Percentiles rank a stretch among this genome's conserved stretches.
These are phyloP conservation scores for Flaveria ramosissima DNA, from an alignment of 129 eudicot species.

Conservation along the genomic window DNA sequence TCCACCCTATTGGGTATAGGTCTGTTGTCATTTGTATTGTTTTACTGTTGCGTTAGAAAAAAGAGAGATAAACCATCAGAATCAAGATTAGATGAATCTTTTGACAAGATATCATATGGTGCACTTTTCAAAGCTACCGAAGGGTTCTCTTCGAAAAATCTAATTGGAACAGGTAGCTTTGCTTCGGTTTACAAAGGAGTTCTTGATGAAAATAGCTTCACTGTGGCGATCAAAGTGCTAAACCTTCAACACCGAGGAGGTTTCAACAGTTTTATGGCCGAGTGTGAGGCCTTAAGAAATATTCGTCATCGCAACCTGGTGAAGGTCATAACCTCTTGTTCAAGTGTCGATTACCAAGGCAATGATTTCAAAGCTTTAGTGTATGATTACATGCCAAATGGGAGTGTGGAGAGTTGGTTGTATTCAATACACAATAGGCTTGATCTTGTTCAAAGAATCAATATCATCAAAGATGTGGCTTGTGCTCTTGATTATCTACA, in stretches of 20 bases:
- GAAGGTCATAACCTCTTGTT: slow-evolving; percentile 35
- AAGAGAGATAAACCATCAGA: slow-evolving; percentile 18
- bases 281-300: slow-evolving; percentile 12
- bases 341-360: slow-evolving; percentile 38
- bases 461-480: slow-evolving; percentile 36
- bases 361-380: slow-evolving; percentile 32
- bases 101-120: slow-evolving; percentile 34
- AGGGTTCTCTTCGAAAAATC: slow-evolving; percentile 34
- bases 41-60: background rate
- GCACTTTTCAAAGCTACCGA: slow-evolving; percentile 32
- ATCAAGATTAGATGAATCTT: background rate
- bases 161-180: slow-evolving; percentile 39
- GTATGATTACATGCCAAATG: slow-evolving; percentile 34
- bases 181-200: slow-evolving; percentile 37
- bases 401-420: slow-evolving; percentile 38
- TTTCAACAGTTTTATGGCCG: slow-evolving; percentile 35
- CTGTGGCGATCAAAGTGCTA: slow-evolving; percentile 34
- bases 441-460: slow-evolving; percentile 27
- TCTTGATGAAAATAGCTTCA: slow-evolving; percentile 22
- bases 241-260: slow-evolving; percentile 32
- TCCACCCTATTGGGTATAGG: slow-evolving; percentile 1
- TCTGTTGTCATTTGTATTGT: background rate
- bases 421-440: background rate
- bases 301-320: slow-evolving; percentile 40
- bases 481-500: slow-evolving; percentile 37